Evolutionary conservation across 306 rosid species (phyloP), one percentile per base, ranked within the genome.

Genomic region (Acacia confusa): DNA sequence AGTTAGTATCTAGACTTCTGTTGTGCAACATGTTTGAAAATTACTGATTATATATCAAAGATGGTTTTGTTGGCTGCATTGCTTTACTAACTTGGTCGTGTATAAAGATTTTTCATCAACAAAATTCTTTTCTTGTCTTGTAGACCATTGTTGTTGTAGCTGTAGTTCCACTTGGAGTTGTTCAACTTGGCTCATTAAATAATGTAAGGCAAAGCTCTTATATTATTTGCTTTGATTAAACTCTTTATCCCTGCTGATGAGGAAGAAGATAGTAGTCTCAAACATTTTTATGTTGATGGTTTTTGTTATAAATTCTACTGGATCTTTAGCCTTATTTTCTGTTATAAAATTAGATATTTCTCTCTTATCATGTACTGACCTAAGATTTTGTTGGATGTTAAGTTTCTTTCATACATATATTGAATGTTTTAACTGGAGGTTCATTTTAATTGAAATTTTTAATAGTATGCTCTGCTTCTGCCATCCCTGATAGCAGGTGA

Each of bases 111-210:
- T 85, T 22, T 81, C 40, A 70, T 81, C 43, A 75, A 61, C 50
- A 16, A 20, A 79, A 60, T 77, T 76, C 81, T 86, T 64, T 24
- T 43, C 17, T 69, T 69, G 11, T 81, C 77, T 40, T 88, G 85
- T 70, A 96, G 98, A 96, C 99, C 60, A 86, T 96, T 77, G 92
- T 84, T 58, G 90, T 92, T 72, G 88, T 88, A 76, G 87, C 98
- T 74, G 94, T 95, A 71, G 88, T 77, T 79, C 97, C 99, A 9
- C 97, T 87, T 72, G 98, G 99, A 43, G 94, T 96, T 89, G 86
- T 96, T 82, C 99, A 93, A 85, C 97, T 96, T 78, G 99, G 99
- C 20, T 93, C 98, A 73, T 83, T 87, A 64, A 88, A 89, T 83
- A 94, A 91, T 79, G 99, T 96, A 86, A 47, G 92, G 79, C 45